These are phyloP conservation scores for Areca catechu DNA, from an alignment of 176 grass and related monocot genomes.

Conservation along the genomic window DNA sequence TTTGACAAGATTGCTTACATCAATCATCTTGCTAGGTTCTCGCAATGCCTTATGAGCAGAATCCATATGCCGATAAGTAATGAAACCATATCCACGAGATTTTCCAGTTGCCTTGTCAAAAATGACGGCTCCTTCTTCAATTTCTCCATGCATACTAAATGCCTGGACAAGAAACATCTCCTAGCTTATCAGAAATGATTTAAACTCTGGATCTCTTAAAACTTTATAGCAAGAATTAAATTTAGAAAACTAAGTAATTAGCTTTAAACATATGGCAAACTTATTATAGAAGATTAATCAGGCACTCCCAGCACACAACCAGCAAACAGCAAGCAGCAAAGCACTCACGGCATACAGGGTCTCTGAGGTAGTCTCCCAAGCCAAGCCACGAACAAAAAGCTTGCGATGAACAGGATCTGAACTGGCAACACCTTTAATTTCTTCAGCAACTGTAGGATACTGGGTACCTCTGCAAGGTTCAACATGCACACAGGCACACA, in stretches of 20 bases:
- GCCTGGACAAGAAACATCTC: neutral
- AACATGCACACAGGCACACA: constrained; percentile 13
- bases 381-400: constrained; percentile 15
- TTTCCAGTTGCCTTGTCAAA: constrained; percentile 11
- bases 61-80: constrained; percentile 14
- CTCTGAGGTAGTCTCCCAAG: constrained; percentile 18
- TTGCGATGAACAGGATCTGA: constrained; percentile 18
- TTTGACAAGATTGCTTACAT: constrained; percentile 14
- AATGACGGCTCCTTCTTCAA: constrained; percentile 15
- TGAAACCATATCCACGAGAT: constrained; percentile 13
- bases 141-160: constrained; percentile 10
- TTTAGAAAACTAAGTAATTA: too few relatives aligned
- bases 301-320: neutral
- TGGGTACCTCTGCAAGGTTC: constrained; percentile 14
- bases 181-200: neutral
- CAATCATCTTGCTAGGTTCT: constrained; percentile 20
- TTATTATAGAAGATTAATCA: constrained; percentile 1
- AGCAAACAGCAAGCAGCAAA: constrained; percentile 8
- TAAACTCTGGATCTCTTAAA: too few relatives aligned
- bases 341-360: constrained; percentile 19
- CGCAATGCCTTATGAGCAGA: constrained; percentile 12
- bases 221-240: too few relatives aligned
- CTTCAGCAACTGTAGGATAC: constrained; percentile 20
- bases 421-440: constrained; percentile 12
- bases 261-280: neutral